Conservation (phyloP, 1,139 yeast species). For the Sugiyamaella japonica region DNA sequence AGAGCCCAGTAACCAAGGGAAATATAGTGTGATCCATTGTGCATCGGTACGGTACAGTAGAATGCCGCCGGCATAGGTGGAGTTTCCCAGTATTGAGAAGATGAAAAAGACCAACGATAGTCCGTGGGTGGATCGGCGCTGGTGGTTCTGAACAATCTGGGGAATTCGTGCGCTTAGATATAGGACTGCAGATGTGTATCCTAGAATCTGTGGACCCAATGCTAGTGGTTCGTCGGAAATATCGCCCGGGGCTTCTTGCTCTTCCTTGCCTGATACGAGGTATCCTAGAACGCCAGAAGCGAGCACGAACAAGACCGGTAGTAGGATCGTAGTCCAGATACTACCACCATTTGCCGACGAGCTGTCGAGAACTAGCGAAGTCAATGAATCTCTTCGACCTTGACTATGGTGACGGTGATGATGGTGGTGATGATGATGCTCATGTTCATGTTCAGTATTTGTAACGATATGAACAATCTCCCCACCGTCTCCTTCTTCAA, state of each 20-base stretch:
- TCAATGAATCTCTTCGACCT: conserved; percentile 32
- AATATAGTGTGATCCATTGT: conserved; percentile 59
- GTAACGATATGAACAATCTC: neutral
- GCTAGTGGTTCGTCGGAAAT: conserved; percentile 34
- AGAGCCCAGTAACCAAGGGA: conserved; percentile 75
- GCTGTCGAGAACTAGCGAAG: conserved; percentile 27
- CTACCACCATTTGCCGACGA: conserved; percentile 23
- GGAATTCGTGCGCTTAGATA: conserved; percentile 80
- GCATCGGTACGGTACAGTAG: conserved; percentile 62
- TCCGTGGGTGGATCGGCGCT: conserved; percentile 70
- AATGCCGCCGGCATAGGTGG: conserved; percentile 76
- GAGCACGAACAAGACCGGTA: conserved; percentile 65
- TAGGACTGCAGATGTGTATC: conserved; percentile 67
- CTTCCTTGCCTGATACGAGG: conserved; percentile 45
- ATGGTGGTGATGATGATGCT: conserved; percentile 22
- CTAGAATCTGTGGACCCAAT: conserved; percentile 68
- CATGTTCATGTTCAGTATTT: conserved; percentile 15
- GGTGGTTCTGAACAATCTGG: conserved; percentile 70
- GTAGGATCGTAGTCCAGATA: conserved; percentile 49
- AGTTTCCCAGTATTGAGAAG: conserved; percentile 71
- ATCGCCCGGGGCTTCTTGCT: conserved; percentile 31
- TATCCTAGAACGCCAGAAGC: conserved; percentile 68
- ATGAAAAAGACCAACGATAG: conserved; percentile 72
- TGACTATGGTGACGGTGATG: conserved; percentile 22
- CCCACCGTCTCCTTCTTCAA: conserved; percentile 6